Conservation (phyloP, 257 asterid species). For the Eucommia ulmoides region DNA sequence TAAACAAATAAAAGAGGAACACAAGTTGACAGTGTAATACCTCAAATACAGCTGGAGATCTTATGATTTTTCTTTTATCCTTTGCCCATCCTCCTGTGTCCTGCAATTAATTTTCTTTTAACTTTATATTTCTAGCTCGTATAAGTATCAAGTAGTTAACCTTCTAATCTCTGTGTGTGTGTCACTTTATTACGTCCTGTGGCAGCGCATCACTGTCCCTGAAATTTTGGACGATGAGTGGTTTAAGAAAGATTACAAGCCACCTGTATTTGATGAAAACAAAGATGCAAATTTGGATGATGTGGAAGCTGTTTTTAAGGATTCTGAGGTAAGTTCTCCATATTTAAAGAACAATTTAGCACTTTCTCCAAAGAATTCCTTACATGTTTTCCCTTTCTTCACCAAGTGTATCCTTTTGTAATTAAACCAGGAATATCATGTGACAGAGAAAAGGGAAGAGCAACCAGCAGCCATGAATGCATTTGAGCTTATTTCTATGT, state of each 20-base stretch:
- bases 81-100: too few relatives aligned
- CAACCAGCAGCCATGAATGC: constrained; percentile 88
- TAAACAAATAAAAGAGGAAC: too few relatives aligned
- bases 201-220: constrained; percentile 63
- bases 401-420: constrained; percentile 2
- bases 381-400: background rate
- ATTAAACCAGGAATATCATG: constrained; percentile 57
- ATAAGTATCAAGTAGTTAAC: too few relatives aligned
- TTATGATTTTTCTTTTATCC: too few relatives aligned
- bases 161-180: too few relatives aligned
- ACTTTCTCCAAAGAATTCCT: background rate
- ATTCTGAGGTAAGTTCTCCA: constrained; percentile 46
- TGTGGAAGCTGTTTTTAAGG: constrained; percentile 90
- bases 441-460: constrained; percentile 59
- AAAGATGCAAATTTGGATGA: constrained; percentile 75
- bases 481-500: constrained; percentile 91
- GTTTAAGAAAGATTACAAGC: constrained; percentile 81
- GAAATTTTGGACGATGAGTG: constrained; percentile 73
- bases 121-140: too few relatives aligned
- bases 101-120: too few relatives aligned
- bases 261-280: constrained; percentile 66
- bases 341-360: constrained; percentile 4
- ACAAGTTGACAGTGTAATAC: too few relatives aligned
- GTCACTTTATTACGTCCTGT: too few relatives aligned
- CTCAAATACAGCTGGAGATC: too few relatives aligned